Base-by-base conservation (phyloP, 2,329 filamentous ascomycete genomes). In the Phialemoniopsis sp. region DNA sequence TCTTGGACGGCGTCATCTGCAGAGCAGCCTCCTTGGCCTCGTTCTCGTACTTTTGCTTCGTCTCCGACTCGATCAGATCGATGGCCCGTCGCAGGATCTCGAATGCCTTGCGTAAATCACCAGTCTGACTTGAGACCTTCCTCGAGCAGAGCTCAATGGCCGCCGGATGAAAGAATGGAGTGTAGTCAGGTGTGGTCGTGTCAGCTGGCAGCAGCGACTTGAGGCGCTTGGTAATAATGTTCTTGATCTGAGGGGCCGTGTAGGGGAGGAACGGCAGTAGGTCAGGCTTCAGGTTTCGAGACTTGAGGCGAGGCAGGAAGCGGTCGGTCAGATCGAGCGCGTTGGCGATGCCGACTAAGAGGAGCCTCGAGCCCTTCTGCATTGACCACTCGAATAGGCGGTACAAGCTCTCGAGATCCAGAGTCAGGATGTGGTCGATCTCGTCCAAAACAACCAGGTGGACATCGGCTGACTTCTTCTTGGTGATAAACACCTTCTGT, bases 341-440 rank as follows among this genome's bases (percentile, higher is more conserved):
- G 55, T 98, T 98, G 51, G 93, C 93, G 55, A 98, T 95, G 35
- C 93, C 93, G 36, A 98, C 78, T 14, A 98, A 71, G 29, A 93
- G 71, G 5, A 98, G 80, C 15, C 79, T 80, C 0, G 93, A 96
- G 2, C 79, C 78, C 46, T 82, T 82, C 46, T 88, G 80, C 54
- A 98, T 70, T 2, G 93, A 94, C 90, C 91, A 97, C 58, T 96
- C 90, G 51, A 98, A 96, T n/a, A 98, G 72, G 45, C 82, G 86
- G 64, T 97, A 96, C 13, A 98, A 71, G 39, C 93, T 85, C 50
- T 94, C 89, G 42, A 93, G 70, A 50, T 96, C 91, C 46, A 95
- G 72, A 2, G 87, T 91, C 31, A 98, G 73, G 36, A 98, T 82
- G 55, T 95, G 87, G 55, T 98, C 93, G 44, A 98, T 91, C 65